Evolutionary conservation across 768 basidiomycete species (phyloP), one percentile per base, ranked within the genome.

Genomic region (Tylopilus balloui): DNA sequence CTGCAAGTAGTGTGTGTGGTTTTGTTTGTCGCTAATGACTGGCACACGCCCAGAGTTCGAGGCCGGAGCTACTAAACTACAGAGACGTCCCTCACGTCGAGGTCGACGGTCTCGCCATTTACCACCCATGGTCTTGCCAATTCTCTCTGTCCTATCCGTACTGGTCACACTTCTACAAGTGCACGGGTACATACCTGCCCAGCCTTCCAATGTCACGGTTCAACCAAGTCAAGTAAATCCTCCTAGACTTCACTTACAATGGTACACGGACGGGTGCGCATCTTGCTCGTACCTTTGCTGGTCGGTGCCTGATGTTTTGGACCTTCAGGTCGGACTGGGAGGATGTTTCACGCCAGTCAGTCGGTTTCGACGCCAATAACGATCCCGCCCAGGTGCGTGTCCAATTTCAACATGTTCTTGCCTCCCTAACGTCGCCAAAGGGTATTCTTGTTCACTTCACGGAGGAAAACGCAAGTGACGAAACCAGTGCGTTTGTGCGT

Each of bases 401-500:
- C 47, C 23, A 14, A 21, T 17, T 3, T 11, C 24, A 2, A 29
- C 32, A 24, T 29, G 15, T 32, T 9, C 47, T 45, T 34, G 27
- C 32, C 23, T 44, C 17, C 27, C 35, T 48, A 12, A 63, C 28
- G 1, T 21, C 25, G 24, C 39, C 2, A 11, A 31, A 90, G 84
- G 93, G 92, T 17, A 86, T 83, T 13, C 66, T 96, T 32, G 81
- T 94, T 25, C 89, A 89, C 64, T 94, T 95, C 59, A 78, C 83
- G 0, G 92, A 92, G 61, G 72, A 74, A 23, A 69, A 67, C 45
- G 71, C 74, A 11, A 70, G 68, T 23, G 72, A 75, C 49, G 63
- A 69, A 25, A 77, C 73, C 36, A 78, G 81, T 70, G 68, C 56
- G 80, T 71, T 37, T n/a, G 73, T 75, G 49, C 65, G n/a, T 29